Conservation (phyloP, 495 filamentous ascomycete species). For the Annulohypoxylon moriforme region DNA sequence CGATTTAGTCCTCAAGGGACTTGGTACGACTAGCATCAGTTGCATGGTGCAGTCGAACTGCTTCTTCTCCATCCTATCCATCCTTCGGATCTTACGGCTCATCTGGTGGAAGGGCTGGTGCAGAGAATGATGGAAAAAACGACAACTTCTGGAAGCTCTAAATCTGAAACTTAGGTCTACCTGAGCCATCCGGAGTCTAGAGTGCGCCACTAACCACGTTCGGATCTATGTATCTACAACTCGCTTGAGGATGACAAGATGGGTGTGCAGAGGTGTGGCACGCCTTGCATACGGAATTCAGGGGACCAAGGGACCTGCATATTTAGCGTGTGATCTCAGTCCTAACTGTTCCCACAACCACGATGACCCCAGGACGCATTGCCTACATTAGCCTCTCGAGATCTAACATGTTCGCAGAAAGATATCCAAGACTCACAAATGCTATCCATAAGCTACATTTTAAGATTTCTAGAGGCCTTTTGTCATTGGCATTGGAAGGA, state of each 20-base stretch:
- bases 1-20: constrained; percentile 4
- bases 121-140: constrained; percentile 1
- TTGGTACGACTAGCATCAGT: constrained; percentile 6
- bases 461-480: neutral
- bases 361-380: constrained; percentile 33
- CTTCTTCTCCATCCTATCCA: constrained; percentile 11
- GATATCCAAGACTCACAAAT: neutral
- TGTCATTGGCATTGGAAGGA: neutral
- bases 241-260: constrained; percentile 16
- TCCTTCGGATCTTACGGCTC: constrained; percentile 5
- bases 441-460: neutral
- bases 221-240: constrained; percentile 25
- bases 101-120: neutral
- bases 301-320: constrained; percentile 43
- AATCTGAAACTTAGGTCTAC: constrained; percentile 16
- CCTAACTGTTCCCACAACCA: constrained; percentile 21
- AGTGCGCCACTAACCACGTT: constrained; percentile 28
- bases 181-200: constrained; percentile 25
- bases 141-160: constrained; percentile 12
- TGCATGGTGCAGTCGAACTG: constrained; percentile 13
- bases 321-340: constrained; percentile 32
- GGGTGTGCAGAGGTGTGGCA: constrained; percentile 33
- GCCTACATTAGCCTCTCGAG: constrained; percentile 10
- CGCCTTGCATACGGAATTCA: constrained; percentile 39
- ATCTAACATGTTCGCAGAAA: constrained; percentile 10